Evolutionary conservation across 352 stramenopile genomes (phyloP).

Genomic region (Globisporangium carolinianum): DNA sequence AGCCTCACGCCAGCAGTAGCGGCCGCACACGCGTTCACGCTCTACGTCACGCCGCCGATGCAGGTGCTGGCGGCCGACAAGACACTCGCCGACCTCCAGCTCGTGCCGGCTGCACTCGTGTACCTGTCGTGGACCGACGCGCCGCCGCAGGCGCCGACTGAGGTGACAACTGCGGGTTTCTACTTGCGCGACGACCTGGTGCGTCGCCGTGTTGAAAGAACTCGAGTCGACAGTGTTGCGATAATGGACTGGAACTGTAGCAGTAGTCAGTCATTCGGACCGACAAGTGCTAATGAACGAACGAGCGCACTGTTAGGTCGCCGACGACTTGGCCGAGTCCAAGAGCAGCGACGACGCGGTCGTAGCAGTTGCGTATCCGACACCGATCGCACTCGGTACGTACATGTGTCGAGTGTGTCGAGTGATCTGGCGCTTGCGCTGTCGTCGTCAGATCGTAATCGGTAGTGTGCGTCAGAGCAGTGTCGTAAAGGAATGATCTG

Average conservation of each 20-base stretch:
- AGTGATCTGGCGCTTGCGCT: too few relatives aligned
- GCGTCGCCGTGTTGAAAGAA: neutral
- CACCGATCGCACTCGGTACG: conserved; percentile 36
- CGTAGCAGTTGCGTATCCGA: conserved; percentile 32
- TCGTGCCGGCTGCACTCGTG: conserved; percentile 68
- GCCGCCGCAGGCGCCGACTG: conserved; percentile 9
- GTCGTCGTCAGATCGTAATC: too few relatives aligned
- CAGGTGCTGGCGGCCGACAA: conserved; percentile 52
- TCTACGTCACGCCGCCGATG: conserved; percentile 74
- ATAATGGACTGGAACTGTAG: too few relatives aligned
- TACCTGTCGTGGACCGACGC: conserved; percentile 71
- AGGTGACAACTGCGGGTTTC: conserved; percentile 22
- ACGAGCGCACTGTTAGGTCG: conserved; percentile 14
- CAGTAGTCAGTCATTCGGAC: neutral
- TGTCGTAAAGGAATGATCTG: too few relatives aligned
- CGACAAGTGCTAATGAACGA: neutral
- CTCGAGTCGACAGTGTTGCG: too few relatives aligned
- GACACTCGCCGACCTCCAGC: conserved; percentile 55
- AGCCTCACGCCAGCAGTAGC: conserved; percentile 27
- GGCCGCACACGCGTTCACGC: conserved; percentile 35
- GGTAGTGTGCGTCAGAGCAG: too few relatives aligned
- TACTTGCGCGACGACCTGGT: conserved; percentile 65
- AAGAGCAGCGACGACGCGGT: conserved; percentile 25
- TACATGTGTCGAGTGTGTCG: neutral
- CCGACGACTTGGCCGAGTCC: conserved; percentile 25